Base-by-base conservation (phyloP, 1,139 yeast genomes). In the Eremothecium sinecaudum region DNA sequence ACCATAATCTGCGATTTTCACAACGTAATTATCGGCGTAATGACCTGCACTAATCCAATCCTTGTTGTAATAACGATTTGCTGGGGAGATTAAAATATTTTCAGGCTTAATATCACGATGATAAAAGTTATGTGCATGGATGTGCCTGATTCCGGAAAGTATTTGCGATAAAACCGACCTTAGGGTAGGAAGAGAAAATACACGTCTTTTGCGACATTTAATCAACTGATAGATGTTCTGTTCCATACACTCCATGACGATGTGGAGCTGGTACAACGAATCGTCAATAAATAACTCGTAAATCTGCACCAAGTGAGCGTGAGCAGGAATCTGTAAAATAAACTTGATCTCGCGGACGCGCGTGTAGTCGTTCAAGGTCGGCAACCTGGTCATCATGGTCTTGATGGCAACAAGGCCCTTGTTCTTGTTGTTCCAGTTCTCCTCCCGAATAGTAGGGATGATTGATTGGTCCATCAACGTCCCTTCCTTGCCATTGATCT, bases 81-180 rank as follows among this genome's bases (percentile, higher is more conserved):
- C 62, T 15, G 76, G 73, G 29, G 77, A 66, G 2, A 87, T 73
- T 45, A 87, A 69, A 18, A 90, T 78, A 56, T 90, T 90, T 50
- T 79, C 97, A 0, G 97, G 97, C 58, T 87, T 90, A 35, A 90
- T 70, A 63, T 90, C 98, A 41, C 98, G 71, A 56, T 90, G 97
- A 53, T 80, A 82, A 55, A 71, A 87, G 21, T 75, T 71, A 44
- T 72, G 65, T 18, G 62, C 60, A 55, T 90, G 98, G 39, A 90
- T 84, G 58, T 90, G 97, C 35, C 72, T 69, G 26, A 87, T 66
- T 1, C 93, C 97, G 34, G 70, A 66, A 34, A 84, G 64, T 1
- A 87, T 58, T 55, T 90, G 96, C 6, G 77, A 55, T 32, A 81
- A 59, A 28, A 84, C 75, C 32, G 82, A 72, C 43, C 69, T 73